Evolutionary conservation across 73 alveolate genomes (phyloP), one percentile per base, ranked within the genome.

Genomic region (Stentor roeselii): DNA sequence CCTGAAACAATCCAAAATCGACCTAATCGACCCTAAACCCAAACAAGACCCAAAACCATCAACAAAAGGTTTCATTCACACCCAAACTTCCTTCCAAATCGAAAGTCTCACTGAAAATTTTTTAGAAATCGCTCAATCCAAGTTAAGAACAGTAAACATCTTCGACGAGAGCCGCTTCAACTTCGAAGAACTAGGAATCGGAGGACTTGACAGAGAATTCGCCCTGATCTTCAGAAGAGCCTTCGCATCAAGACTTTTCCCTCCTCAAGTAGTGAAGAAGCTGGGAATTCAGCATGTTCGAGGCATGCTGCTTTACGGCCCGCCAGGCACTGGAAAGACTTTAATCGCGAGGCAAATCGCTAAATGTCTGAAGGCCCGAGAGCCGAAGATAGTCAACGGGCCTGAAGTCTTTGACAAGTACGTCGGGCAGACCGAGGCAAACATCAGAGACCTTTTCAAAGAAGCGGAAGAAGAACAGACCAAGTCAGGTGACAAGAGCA

Each of bases 271-370:
- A 85, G 88, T 98, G 60, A 98, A 97, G 60, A 98, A 95, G 92
- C 94, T 96, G 90, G 99, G 99, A 83, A 92, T 97, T 82, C 91
- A 92, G 83, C 99, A 97, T 59, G 99, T 97, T 36, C 58, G 95
- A 92, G 99, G 99, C 36, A 97, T 97, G 94, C 94, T 97, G 60
- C 95, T 97, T 75, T 92, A 93, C 84, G 99, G 99, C 6, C 99
- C 99, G 21, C 99, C 99, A 0, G 99, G 99, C 27, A 96, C 99
- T 11, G 99, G 99, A 50, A 97, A 97, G 91, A 97, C 99, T 0
- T 90, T 97, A 78, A 96, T 97, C 4, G 99, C 99, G 77, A 90
- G 99, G 78, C 92, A 96, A 83, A 86, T 97, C 77, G 99, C 99
- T 78, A 88, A 95, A 85, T 97, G 98, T 83, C 86, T 97, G 42